phyloP scores from a whole-genome alignment of 345 rosid genomes.

The Eucalyptus leucophloia region DNA sequence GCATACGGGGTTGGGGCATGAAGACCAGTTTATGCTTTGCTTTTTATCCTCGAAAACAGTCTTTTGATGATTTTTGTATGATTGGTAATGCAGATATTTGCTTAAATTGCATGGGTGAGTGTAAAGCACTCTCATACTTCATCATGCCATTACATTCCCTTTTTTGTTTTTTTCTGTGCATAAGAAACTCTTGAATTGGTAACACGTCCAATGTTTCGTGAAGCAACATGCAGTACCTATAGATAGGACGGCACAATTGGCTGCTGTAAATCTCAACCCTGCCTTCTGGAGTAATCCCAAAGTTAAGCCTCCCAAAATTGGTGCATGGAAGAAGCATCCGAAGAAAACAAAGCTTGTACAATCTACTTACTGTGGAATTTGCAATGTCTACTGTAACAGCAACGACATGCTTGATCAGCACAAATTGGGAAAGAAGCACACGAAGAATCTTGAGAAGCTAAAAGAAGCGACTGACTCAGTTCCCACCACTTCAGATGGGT shows the following conservation, averaged over 20 bases:
- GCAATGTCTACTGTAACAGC: conserved; percentile 11
- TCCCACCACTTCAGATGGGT: background rate
- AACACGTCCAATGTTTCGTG: background rate
- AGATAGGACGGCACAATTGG: conserved; percentile 2
- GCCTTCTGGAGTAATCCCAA: background rate
- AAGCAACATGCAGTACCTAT: background rate
- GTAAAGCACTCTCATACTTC: background rate
- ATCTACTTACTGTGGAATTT: conserved; percentile 9
- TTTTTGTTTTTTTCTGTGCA: background rate
- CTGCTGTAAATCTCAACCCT: background rate
- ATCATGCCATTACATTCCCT: background rate
- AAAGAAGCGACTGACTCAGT: background rate
- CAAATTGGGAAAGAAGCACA: conserved; percentile 20
- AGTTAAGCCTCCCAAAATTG: conserved; percentile 1
- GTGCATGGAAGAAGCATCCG: background rate
- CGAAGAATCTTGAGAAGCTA: conserved; percentile 10
- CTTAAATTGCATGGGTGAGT: background rate
- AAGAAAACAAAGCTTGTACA: conserved; percentile 8
- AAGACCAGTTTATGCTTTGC: background rate
- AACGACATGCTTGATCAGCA: conserved; percentile 12
- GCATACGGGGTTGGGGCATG: background rate
- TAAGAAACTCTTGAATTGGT: background rate
- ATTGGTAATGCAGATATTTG: background rate
- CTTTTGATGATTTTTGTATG: background rate
- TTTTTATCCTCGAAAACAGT: background rate